Evolutionary conservation across 352 stramenopile species (phyloP).

Genomic region (Phytophthora sojae): DNA sequence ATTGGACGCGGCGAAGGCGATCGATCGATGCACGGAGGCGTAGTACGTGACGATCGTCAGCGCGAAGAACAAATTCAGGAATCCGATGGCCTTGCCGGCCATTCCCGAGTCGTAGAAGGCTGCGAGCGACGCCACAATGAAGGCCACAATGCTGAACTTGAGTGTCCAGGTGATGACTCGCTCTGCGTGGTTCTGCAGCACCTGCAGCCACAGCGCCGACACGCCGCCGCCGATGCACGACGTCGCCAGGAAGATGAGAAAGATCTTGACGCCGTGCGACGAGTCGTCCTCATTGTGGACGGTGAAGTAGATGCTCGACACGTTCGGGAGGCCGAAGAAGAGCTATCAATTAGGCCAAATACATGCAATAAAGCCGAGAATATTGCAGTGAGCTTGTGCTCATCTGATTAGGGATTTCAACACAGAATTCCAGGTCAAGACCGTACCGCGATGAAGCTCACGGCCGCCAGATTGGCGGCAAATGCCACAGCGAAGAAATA

Average conservation of each 20-base stretch:
- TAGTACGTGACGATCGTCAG: conserved; percentile 76
- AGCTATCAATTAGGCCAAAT: conserved; percentile 44
- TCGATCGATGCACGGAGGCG: conserved; percentile 59
- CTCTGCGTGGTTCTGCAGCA: conserved; percentile 77
- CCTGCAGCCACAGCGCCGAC: conserved; percentile 78
- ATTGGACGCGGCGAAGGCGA: conserved; percentile 85
- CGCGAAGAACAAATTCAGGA: conserved; percentile 85
- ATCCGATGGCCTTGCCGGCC: conserved; percentile 81
- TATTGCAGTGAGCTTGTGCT: not conserved
- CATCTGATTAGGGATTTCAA: conserved; percentile 28
- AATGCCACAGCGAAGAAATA: conserved; percentile 73
- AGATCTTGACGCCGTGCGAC: conserved; percentile 81
- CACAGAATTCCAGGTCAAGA: not conserved
- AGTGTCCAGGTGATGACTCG: conserved; percentile 81
- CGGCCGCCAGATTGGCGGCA: conserved; percentile 58
- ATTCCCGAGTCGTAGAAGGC: conserved; percentile 78
- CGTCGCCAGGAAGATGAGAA: conserved; percentile 72
- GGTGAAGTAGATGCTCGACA: conserved; percentile 84
- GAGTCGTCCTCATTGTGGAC: conserved; percentile 59
- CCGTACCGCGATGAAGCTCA: conserved; percentile 70
- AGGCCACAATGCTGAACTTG: conserved; percentile 63
- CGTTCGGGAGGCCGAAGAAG: conserved; percentile 76
- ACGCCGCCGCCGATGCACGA: conserved; percentile 70
- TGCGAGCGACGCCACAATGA: conserved; percentile 54
- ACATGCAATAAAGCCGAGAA: conserved; percentile 4